phyloP scores from a whole-genome alignment of 148 eudicot genomes.

The Silene latifolia region DNA sequence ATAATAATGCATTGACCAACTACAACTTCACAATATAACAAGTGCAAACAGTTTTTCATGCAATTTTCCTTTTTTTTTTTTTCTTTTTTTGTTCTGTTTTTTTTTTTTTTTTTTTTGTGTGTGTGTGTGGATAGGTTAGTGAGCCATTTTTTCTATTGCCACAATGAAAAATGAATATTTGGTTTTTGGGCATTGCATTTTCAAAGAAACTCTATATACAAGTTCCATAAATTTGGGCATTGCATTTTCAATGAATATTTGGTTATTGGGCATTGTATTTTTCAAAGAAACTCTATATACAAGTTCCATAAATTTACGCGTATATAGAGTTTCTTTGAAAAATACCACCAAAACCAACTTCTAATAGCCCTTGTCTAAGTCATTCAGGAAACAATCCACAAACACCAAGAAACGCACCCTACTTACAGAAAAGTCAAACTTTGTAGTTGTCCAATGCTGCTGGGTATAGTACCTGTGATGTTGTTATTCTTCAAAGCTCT shows the following conservation, averaged over 20 bases:
- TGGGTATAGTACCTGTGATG: conserved; percentile 68
- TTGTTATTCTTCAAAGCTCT: conserved; percentile 70
- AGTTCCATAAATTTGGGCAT: too few relatives aligned
- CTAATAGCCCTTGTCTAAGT: background rate
- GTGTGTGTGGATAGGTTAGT: background rate
- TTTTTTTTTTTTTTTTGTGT: too few relatives aligned
- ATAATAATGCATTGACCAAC: background rate
- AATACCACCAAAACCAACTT: background rate
- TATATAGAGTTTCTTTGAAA: background rate
- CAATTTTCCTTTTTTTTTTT: background rate
- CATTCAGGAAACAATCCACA: conserved; percentile 4
- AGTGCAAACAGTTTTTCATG: background rate
- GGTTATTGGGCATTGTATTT: too few relatives aligned
- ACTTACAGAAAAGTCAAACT: conserved; percentile 61
- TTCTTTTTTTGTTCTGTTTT: background rate
- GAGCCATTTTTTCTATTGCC: background rate
- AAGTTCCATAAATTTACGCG: background rate
- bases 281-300: too few relatives aligned
- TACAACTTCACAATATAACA: background rate
- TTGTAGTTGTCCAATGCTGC: conserved; percentile 40
- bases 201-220: too few relatives aligned
- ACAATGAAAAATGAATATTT: background rate
- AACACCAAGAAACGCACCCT: conserved; percentile 1
- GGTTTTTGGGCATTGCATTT: too few relatives aligned
- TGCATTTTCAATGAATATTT: too few relatives aligned